phyloP scores from a whole-genome alignment of 2,329 filamentous ascomycete species.

The Eurotiales sp. region DNA sequence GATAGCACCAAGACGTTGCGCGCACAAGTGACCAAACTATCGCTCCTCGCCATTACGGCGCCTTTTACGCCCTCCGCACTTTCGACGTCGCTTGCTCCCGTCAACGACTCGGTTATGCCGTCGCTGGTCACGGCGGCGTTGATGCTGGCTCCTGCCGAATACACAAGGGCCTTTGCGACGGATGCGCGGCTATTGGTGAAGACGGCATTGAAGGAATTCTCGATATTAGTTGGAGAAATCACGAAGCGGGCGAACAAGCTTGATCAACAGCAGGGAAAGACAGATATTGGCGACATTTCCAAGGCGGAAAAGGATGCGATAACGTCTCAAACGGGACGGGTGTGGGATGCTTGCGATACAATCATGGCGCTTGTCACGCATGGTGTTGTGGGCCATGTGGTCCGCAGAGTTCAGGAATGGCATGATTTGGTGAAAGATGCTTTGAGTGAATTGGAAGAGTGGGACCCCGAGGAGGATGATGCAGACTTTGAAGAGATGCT shows the following conservation, averaged over 20 bases:
- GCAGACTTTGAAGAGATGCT: conserved; percentile 49
- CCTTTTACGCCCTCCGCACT: conserved; percentile 81
- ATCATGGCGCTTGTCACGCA: conserved; percentile 60
- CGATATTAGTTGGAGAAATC: conserved; percentile 58
- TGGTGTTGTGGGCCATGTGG: conserved; percentile 67
- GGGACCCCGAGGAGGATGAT: conserved; percentile 67
- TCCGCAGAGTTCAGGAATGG: conserved; percentile 69
- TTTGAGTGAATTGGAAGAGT: conserved; percentile 80
- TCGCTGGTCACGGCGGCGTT: conserved; percentile 69
- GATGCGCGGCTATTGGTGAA: conserved; percentile 61
- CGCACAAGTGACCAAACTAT: conserved; percentile 83
- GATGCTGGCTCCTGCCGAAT: conserved; percentile 57
- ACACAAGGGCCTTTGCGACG: conserved; percentile 60
- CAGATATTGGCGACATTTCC: conserved; percentile 25
- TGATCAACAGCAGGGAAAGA: conserved; percentile 27
- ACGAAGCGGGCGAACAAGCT: conserved; percentile 44
- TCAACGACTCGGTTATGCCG: conserved; percentile 70
- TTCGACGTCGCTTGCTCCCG: conserved; percentile 63
- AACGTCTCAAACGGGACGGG: conserved; percentile 67
- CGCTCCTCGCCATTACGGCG: conserved; percentile 77
- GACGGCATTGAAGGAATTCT: conserved; percentile 61
- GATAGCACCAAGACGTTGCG: conserved; percentile 70
- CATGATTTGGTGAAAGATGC: conserved; percentile 75
- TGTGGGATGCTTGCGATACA: conserved; percentile 81
- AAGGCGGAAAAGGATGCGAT: conserved; percentile 47